These are phyloP conservation scores for Pleurostoma richardsiae DNA, from an alignment of 2,329 filamentous ascomycete species.

Conservation along the genomic window DNA sequence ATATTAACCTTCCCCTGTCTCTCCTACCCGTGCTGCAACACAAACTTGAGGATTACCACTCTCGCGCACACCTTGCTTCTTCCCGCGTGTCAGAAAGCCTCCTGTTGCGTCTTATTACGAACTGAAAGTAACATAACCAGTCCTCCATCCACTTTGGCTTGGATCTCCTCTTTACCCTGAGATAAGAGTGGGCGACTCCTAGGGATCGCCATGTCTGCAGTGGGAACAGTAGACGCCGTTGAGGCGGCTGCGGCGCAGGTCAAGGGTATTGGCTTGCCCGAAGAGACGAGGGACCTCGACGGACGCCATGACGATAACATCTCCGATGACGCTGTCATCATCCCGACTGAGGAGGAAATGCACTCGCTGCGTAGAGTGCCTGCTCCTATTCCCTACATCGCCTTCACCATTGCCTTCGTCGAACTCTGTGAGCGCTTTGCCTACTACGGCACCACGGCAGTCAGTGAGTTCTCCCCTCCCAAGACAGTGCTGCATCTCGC, in stretches of 20 bases:
- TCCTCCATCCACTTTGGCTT: no score
- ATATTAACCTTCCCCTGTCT: no score
- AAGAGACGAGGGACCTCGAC: neutral
- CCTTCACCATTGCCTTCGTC: constrained; percentile 61
- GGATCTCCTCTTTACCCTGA: no score
- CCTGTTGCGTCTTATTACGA: no score
- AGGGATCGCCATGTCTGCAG: neutral
- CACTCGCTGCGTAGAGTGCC: constrained; percentile 48
- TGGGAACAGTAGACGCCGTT: neutral
- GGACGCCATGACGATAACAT: neutral
- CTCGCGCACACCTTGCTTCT: no score
- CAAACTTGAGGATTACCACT: no score
- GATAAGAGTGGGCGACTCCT: no score
- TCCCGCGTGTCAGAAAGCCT: no score
- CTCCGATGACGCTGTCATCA: constrained; percentile 9
- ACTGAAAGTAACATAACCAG: no score
- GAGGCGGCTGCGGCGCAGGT: neutral
- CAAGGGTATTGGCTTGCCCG: neutral
- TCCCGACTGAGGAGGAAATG: constrained; percentile 47
- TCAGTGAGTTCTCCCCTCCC: constrained; percentile 20
- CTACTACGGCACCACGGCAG: constrained; percentile 63
- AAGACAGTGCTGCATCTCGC: neutral
- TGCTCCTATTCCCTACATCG: constrained; percentile 51
- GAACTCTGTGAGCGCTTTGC: constrained; percentile 70
- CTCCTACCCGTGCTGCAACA: no score